phyloP scores from a whole-genome alignment of 805 yeast genomes.

The Spathaspora boniae region DNA sequence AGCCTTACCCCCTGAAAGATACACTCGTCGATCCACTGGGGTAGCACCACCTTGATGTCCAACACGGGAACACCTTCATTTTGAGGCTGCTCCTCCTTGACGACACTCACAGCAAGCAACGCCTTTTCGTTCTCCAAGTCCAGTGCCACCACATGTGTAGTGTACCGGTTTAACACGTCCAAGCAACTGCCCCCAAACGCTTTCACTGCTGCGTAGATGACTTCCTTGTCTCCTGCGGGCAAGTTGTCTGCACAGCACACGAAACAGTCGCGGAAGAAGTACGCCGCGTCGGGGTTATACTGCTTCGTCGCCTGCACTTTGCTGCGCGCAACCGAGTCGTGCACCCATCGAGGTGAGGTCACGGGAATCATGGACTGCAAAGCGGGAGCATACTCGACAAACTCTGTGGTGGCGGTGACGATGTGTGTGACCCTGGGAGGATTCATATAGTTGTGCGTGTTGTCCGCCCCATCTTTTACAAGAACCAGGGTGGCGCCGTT shows the following conservation, averaged over 20 bases:
- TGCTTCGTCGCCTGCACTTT: conserved; percentile 50
- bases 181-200: conserved; percentile 76
- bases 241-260: conserved; percentile 58
- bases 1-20: conserved; percentile 48
- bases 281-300: conserved; percentile 70
- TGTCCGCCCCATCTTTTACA: conserved; percentile 11
- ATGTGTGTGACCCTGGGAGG: conserved; percentile 39
- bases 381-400: conserved; percentile 48
- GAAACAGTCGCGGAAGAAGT: conserved; percentile 58
- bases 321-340: conserved; percentile 39
- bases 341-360: conserved; percentile 60
- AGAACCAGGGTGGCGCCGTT: conserved; percentile 22
- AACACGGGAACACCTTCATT: conserved; percentile 25
- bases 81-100: conserved; percentile 11
- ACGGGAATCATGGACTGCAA: conserved; percentile 59
- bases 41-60: conserved; percentile 59
- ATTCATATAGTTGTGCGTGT: conserved; percentile 7
- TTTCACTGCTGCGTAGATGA: conserved; percentile 62
- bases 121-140: conserved; percentile 55
- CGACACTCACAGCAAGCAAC: conserved; percentile 47
- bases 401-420: conserved; percentile 47
- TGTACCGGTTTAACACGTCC: conserved; percentile 59
- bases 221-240: conserved; percentile 58
- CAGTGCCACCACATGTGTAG: conserved; percentile 73
- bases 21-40: conserved; percentile 79